phyloP scores from a whole-genome alignment of 1,139 yeast genomes.

The Magnusiomyces clavatus region DNA sequence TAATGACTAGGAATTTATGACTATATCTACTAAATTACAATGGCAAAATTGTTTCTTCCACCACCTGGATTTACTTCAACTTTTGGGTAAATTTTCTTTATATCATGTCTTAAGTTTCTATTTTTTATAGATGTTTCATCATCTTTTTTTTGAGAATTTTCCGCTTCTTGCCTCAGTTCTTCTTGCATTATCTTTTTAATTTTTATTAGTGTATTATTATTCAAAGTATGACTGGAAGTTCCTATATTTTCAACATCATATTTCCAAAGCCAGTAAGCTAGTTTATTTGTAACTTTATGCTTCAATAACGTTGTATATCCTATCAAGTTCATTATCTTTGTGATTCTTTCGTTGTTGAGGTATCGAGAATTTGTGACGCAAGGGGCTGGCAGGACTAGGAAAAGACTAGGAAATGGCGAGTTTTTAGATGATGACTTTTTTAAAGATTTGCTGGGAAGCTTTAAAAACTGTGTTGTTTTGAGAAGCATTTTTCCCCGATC shows the following conservation, averaged over 20 bases:
- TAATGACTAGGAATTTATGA: too few species aligned
- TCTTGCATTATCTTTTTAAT: too few species aligned
- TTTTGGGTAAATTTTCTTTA: slow-evolving; percentile 18
- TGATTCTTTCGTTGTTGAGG: slow-evolving; percentile 41
- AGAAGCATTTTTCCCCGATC: slow-evolving; percentile 72
- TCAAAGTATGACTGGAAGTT: slow-evolving; percentile 5
- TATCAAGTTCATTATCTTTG: slow-evolving; percentile 44
- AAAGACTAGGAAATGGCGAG: slow-evolving; percentile 36
- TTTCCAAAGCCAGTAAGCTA: slow-evolving; percentile 63
- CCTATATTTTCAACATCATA: slow-evolving; percentile 5
- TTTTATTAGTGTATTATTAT: too few species aligned
- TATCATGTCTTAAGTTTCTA: background rate
- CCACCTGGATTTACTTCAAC: slow-evolving; percentile 24
- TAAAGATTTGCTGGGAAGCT: slow-evolving; percentile 15
- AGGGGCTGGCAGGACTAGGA: slow-evolving; percentile 82
- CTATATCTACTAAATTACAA: slow-evolving; percentile 5
- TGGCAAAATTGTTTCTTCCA: slow-evolving; percentile 24
- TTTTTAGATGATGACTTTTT: background rate
- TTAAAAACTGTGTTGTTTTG: slow-evolving; percentile 52
- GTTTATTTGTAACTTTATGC: slow-evolving; percentile 57
- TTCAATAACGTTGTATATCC: slow-evolving; percentile 45
- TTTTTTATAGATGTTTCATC: too few species aligned
- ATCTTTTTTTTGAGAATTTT: background rate
- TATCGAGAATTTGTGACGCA: slow-evolving; percentile 80
- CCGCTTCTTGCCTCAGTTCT: background rate